A percentile compares a stretch with the other conserved stretches of the same genome.
phyloP scores from a whole-genome alignment of 2,329 filamentous ascomycete genomes.

The Sporothrix curviconia region DNA sequence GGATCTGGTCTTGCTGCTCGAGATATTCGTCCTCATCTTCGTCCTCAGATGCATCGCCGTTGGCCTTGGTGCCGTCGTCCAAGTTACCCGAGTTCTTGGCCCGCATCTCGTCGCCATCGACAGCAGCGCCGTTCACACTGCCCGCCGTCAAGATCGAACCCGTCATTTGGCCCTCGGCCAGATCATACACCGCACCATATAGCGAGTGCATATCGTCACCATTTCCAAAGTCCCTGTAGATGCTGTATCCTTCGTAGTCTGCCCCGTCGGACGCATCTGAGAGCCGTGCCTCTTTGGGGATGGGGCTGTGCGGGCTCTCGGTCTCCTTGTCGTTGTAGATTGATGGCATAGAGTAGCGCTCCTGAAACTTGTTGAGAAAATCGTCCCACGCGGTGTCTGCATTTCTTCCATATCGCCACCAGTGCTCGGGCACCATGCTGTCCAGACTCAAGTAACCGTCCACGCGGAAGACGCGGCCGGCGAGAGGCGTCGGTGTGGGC shows the following conservation, averaged over 20 bases:
- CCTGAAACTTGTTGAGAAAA: background rate
- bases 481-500: background rate
- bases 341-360: background rate
- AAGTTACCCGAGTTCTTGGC: background rate
- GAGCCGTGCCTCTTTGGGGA: background rate
- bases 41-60: background rate
- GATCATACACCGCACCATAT: background rate
- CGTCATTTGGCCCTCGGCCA: background rate
- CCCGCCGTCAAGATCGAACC: background rate
- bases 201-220: background rate
- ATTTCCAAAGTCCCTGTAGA: background rate
- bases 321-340: background rate
- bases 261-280: background rate
- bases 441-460: background rate
- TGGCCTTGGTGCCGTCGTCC: background rate
- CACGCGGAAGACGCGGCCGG: background rate
- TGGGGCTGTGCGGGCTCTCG: background rate
- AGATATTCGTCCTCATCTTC: background rate
- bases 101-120: too few species aligned
- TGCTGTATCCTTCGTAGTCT: background rate
- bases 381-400: background rate
- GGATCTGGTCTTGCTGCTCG: background rate
- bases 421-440: background rate
- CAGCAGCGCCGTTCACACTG: background rate
- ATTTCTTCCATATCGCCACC: background rate